phyloP scores from a whole-genome alignment of 768 basidiomycete genomes.

The Dendrothele bispora region DNA sequence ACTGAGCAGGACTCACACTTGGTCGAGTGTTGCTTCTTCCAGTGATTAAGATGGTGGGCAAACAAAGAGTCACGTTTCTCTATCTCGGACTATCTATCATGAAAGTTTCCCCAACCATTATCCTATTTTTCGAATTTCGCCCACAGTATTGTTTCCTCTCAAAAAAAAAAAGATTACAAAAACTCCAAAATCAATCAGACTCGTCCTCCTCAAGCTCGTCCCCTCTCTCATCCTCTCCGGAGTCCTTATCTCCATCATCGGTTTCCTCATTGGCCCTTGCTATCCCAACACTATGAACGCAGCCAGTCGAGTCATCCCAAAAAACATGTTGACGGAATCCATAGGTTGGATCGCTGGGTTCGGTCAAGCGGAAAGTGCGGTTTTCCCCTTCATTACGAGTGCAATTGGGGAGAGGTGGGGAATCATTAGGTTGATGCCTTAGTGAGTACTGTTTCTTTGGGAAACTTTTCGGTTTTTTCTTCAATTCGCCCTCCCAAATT shows the following conservation, averaged over 20 bases:
- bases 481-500: not conserved
- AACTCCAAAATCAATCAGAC: too few species aligned
- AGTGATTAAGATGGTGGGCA: conserved; percentile 39
- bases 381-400: conserved; percentile 76
- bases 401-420: conserved; percentile 62
- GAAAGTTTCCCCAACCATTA: conserved; percentile 13
- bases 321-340: conserved; percentile 42
- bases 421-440: conserved; percentile 44
- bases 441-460: conserved; percentile 39
- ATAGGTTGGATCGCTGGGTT: conserved; percentile 70
- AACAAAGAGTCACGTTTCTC: conserved; percentile 34
- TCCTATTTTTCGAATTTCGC: too few species aligned
- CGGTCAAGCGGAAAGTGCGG: conserved; percentile 70
- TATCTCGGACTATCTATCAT: conserved; percentile 35
- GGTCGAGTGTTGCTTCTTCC: conserved; percentile 38
- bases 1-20: conserved; percentile 31
- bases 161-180: too few species aligned
- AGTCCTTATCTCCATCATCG: conserved; percentile 27
- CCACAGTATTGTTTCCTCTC: too few species aligned
- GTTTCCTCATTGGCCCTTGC: too few species aligned
- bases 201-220: conserved; percentile 53
- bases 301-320: too few species aligned
- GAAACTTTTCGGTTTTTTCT: not conserved
- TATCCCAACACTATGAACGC: conserved; percentile 58
- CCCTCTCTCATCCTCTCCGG: conserved; percentile 48